Percentiles rank a stretch among this genome's conserved stretches.
Evolutionary conservation across 2,329 filamentous ascomycete genomes (phyloP).

Genomic region (Trichoderma sp.): DNA sequence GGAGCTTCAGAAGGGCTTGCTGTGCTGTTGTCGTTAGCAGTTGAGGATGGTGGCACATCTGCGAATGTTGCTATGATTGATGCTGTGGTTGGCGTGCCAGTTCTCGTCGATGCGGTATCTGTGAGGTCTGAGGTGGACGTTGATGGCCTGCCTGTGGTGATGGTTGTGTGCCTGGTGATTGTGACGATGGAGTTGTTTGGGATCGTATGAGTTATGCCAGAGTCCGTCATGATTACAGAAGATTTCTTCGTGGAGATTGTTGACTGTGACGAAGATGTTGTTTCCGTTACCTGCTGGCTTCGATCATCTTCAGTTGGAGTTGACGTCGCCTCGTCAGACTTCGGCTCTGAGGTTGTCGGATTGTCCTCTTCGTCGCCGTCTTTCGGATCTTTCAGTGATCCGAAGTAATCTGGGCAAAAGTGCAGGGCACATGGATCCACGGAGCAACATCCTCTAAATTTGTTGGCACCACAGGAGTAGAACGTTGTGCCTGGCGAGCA

Average conservation of each 20-base stretch:
- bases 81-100: background rate
- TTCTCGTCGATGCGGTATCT: slow-evolving; percentile 15
- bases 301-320: background rate
- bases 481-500: slow-evolving; percentile 35
- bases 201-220: slow-evolving; percentile 38
- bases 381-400: background rate
- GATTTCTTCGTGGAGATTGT: slow-evolving; percentile 4
- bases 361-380: background rate
- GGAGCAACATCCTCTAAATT: slow-evolving; percentile 47
- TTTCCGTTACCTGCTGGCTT: background rate
- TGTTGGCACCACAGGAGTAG: slow-evolving; percentile 39
- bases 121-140: slow-evolving; percentile 15
- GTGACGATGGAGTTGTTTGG: slow-evolving; percentile 37
- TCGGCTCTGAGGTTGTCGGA: background rate
- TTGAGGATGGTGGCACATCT: slow-evolving; percentile 14
- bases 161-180: slow-evolving; percentile 36
- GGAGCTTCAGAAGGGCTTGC: background rate
- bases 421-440: slow-evolving; percentile 41
- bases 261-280: background rate
- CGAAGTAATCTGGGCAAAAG: slow-evolving; percentile 30
- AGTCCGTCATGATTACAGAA: slow-evolving; percentile 34
- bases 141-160: slow-evolving; percentile 29
- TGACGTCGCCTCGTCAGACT: background rate
- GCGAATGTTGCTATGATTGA: slow-evolving; percentile 14
- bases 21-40: slow-evolving; percentile 19